phyloP scores from a whole-genome alignment of 805 yeast genomes.

The Saturnispora hagleri region DNA sequence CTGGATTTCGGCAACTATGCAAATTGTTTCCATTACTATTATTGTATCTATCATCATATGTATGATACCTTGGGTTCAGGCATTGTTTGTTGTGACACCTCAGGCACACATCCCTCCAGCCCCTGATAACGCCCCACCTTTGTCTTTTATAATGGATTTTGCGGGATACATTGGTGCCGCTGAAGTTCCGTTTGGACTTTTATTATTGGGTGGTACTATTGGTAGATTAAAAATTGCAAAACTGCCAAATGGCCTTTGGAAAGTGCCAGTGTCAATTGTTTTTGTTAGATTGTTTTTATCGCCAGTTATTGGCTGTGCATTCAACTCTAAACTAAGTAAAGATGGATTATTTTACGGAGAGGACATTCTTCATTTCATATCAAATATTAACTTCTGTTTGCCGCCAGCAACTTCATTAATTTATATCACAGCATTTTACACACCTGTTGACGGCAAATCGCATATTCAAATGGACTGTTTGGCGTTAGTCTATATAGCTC shows the following conservation, averaged over 20 bases:
- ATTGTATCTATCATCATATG: constrained; percentile 55
- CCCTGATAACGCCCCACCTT: constrained; percentile 77
- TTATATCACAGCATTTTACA: constrained; percentile 80
- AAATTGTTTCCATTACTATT: constrained; percentile 71
- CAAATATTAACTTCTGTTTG: constrained; percentile 64
- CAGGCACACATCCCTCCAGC: constrained; percentile 53
- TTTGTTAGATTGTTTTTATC: constrained; percentile 51
- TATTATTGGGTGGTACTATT: constrained; percentile 79
- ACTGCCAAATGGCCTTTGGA: constrained; percentile 65
- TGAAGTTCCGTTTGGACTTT: constrained; percentile 77
- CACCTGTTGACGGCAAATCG: constrained; percentile 48
- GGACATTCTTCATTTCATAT: constrained; percentile 57
- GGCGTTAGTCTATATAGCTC: constrained; percentile 65
- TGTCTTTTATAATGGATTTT: constrained; percentile 78
- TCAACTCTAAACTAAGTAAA: constrained; percentile 49
- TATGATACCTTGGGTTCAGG: constrained; percentile 82
- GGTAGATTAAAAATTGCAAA: constrained; percentile 56
- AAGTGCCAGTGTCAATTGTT: constrained; percentile 51
- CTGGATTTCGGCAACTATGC: constrained; percentile 37
- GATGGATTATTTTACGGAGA: constrained; percentile 60
- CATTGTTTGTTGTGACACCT: constrained; percentile 48
- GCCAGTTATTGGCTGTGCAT: constrained; percentile 71
- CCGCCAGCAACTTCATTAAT: constrained; percentile 88
- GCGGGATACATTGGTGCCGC: constrained; percentile 77
- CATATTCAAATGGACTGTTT: constrained; percentile 76